phyloP scores from a whole-genome alignment of 495 filamentous ascomycete genomes.

The Recurvomyces mirabilis region DNA sequence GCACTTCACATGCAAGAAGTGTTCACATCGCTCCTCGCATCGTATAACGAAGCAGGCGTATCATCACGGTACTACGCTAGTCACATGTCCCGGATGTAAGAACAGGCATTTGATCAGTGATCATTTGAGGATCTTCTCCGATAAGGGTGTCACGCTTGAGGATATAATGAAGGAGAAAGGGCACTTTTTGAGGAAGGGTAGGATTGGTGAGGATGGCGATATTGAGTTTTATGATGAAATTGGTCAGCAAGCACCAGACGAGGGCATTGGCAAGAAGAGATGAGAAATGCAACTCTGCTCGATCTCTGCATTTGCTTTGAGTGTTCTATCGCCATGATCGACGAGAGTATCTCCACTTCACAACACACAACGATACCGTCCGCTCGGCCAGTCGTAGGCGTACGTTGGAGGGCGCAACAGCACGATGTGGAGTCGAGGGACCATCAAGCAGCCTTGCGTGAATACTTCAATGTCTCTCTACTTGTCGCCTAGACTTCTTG shows the following conservation, averaged over 20 bases:
- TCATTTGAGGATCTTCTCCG: constrained; percentile 69
- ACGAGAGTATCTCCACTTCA: too few relatives aligned
- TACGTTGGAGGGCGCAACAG: too few relatives aligned
- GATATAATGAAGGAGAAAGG: constrained; percentile 58
- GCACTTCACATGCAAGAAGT: constrained; percentile 81
- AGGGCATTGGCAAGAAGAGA: too few relatives aligned
- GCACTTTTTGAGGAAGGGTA: constrained; percentile 50
- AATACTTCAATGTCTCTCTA: too few relatives aligned
- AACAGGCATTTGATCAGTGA: constrained; percentile 86
- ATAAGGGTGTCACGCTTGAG: constrained; percentile 55
- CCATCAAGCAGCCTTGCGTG: too few relatives aligned
- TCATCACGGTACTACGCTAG: constrained; percentile 74
- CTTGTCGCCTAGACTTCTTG: too few relatives aligned
- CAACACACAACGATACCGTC: too few relatives aligned
- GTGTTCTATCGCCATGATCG: too few relatives aligned
- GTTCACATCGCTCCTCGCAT: constrained; percentile 61
- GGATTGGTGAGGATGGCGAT: constrained; percentile 34
- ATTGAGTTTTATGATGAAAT: constrained; percentile 40
- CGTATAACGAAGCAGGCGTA: constrained; percentile 84
- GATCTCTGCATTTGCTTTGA: too few relatives aligned
- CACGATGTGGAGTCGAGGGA: too few relatives aligned
- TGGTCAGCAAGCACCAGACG: not conserved
- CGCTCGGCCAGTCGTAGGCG: too few relatives aligned
- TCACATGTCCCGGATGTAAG: constrained; percentile 73
- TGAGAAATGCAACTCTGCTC: too few relatives aligned